phyloP scores from a whole-genome alignment of 176 grass and related monocot genomes.

The Zea luxurians region DNA sequence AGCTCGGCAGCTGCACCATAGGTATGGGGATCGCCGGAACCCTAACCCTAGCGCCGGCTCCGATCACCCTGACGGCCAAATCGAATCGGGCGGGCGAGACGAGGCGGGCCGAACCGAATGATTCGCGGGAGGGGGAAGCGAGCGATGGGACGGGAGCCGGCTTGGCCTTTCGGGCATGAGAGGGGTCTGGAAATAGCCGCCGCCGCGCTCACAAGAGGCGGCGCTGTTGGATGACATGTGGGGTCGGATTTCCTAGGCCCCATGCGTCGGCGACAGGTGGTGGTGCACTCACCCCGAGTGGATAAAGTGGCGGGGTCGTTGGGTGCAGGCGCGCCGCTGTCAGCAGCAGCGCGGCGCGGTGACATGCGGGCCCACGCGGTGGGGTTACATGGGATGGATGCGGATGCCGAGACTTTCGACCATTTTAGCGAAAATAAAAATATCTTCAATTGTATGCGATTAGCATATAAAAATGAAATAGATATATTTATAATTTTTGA shows the following conservation, averaged over 20 bases:
- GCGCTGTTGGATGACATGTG: not conserved
- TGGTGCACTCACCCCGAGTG: not conserved
- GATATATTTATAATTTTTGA: too few species aligned
- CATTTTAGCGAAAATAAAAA: too few species aligned
- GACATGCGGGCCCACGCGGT: slow-evolving; percentile 2
- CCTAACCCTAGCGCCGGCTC: slow-evolving; percentile 6
- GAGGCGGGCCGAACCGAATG: not conserved
- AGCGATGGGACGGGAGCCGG: slow-evolving; percentile 9
- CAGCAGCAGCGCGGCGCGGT: not conserved
- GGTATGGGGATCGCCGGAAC: slow-evolving; percentile 24
- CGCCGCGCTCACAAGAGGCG: not conserved
- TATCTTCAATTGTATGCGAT: too few species aligned
- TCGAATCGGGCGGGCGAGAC: not conserved
- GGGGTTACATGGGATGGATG: not conserved
- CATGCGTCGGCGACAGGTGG: not conserved
- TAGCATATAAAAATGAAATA: too few species aligned
- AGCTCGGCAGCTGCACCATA: slow-evolving; percentile 61
- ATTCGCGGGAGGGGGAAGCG: not conserved
- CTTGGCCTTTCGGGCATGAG: slow-evolving; percentile 37
- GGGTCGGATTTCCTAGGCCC: accelerated
- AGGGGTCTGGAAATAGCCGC: slow-evolving; percentile 55
- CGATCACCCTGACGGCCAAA: slow-evolving; percentile 10
- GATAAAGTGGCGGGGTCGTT: slow-evolving; percentile 42
- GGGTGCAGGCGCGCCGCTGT: slow-evolving; percentile 18
- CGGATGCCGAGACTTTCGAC: too few species aligned